Evolutionary conservation across 1,284 basidiomycete species (phyloP), one percentile per base, ranked within the genome.

Genomic region (Ustilago esculenta): DNA sequence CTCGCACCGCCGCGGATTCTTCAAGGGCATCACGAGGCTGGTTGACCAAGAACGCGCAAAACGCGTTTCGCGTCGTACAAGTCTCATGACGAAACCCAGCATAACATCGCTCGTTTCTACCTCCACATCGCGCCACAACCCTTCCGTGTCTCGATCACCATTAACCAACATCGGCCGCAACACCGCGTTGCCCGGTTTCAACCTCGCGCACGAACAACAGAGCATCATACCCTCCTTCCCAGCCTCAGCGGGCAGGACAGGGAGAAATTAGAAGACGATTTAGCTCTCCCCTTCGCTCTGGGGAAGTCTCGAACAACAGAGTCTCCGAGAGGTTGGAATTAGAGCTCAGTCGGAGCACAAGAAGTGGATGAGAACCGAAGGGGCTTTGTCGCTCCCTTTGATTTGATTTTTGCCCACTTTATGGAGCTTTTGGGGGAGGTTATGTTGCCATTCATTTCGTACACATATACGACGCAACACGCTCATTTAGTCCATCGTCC

Each of bases 211-310:
- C 17, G 27, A 46, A 2, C 51, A 64, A 36, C 44, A 64, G 21
- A 56, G 53, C 23, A 64, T 64, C 40, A 64, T 64, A n/a, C n/a
- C n/a, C n/a, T n/a, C n/a, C n/a, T n/a, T n/a, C 30, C 53, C 59
- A 1, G 3, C 39, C 14, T 48, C 36, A 25, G 40, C 34, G 5
- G 24, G 33, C 6, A 9, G n/a, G 10, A 18, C 12, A 11, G 36
- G 24, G 5, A 25, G 29, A 20, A 37, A 41, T 2, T 17, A 34
- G 11, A 44, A 32, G 24, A 25, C 46, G 4, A n/a, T 35, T 4
- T 50, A 41, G 15, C 10, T 40, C 21, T 29, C 24, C 3, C 15
- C 7, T 15, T 42, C 39, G 15, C n/a, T 50, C n/a, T 25, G 52
- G n/a, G 52, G 48, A 27, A 63, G 52, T 23, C 5, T 48, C 11